Base-by-base conservation (phyloP, 2,329 filamentous ascomycete species). In the Mycogone perniciosa region DNA sequence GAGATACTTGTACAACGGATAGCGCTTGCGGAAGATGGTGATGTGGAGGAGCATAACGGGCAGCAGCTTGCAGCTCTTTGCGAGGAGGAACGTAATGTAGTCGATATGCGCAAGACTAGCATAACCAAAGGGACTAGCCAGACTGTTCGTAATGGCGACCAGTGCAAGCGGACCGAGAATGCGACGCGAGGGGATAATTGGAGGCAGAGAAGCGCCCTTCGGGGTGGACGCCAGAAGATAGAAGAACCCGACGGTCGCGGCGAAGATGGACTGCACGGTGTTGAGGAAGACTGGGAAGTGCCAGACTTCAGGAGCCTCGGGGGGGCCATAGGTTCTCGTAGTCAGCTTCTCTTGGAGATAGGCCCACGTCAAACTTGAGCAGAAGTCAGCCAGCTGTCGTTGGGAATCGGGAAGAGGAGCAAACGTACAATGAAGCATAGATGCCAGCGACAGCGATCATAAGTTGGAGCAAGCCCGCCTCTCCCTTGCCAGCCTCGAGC, bases 41-140 rank as follows among this genome's bases (percentile, higher is more conserved):
- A 97, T 82, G 74, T 99, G 92, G 38, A 99, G 79, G 63, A 93
- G 85, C 93, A 99, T 97, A 64, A 99, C 93, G 3, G 93, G 93
- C n/a, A 99, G 83, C 20, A 99, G 80, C 75, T 99, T 99, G 85
- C 93, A 99, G 61, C 86, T 91, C 73, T 99, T 97, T 60, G 93
- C 92, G 39, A 99, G 86, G 60, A 96, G 88, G 72, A 95, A 97
- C 31, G 93, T 96, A 64, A 97, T 89, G 72, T 97, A 97, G 79
- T 97, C 93, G 70, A 97, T 90, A 68, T 97, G 90, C 35, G 86
- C 84, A 46, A 97, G 83, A 53, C 84, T 87, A 45, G 93, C 91
- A 71, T 97, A 97, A 60, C 92, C 93, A 64, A 96, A 96, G 3
- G 92, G 92, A n/a, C 86, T 90, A 37, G 92, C 90, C 47, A 97